Evolutionary conservation across 306 rosid species (phyloP).

Genomic region (Mimosa pudica): DNA sequence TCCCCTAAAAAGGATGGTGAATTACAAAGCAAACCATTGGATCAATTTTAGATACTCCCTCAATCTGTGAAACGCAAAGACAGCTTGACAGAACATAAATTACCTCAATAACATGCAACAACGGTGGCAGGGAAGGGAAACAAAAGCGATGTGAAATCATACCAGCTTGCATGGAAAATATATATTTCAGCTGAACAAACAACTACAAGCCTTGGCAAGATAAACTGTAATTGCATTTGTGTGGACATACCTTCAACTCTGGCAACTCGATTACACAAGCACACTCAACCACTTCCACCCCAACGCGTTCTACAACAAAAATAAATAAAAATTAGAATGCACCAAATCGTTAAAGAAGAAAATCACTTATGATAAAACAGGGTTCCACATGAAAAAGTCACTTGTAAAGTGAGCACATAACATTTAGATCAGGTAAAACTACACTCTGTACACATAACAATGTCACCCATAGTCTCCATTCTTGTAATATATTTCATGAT

Average conservation of each 20-base stretch:
- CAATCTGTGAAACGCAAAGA: not conserved
- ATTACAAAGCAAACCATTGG: conserved; percentile 10
- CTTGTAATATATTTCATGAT: not conserved
- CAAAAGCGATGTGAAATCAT: not conserved
- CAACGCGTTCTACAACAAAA: conserved; percentile 79
- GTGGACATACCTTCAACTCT: conserved; percentile 71
- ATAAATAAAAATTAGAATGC: conserved; percentile 35
- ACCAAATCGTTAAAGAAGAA: conserved; percentile 24
- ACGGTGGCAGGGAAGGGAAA: not conserved
- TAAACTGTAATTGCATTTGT: conserved; percentile 1
- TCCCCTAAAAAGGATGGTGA: not conserved
- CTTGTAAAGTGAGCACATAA: conserved; percentile 12
- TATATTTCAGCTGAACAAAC: conserved; percentile 25
- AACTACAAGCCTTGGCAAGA: conserved; percentile 19
- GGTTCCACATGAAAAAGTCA: not conserved
- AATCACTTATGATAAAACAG: conserved; percentile 2
- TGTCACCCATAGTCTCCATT: conserved; percentile 21
- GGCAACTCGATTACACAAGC: conserved; percentile 93
- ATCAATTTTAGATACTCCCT: not conserved
- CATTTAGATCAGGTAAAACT: conserved; percentile 15
- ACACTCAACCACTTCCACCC: conserved; percentile 79
- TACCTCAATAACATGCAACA: not conserved
- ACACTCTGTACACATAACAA: conserved; percentile 25
- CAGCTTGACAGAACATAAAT: not conserved
- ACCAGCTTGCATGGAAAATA: conserved; percentile 12